Evolutionary conservation across 2,329 filamentous ascomycete genomes (phyloP).

Genomic region (Aspergillus neoniger): DNA sequence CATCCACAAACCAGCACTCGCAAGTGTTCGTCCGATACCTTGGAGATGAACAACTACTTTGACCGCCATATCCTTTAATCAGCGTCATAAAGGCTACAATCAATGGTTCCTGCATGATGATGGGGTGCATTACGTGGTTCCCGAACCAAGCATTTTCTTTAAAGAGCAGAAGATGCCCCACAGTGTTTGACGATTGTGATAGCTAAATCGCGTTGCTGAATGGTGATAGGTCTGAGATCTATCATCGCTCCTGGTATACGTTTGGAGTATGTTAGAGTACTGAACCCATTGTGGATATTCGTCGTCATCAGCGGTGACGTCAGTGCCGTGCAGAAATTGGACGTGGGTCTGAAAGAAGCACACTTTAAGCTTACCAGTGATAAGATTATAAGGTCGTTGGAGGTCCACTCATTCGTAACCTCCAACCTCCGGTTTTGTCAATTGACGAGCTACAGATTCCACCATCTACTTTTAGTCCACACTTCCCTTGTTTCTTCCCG

Average conservation of each 20-base stretch:
- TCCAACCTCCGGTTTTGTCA: not conserved
- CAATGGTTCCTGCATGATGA: not conserved
- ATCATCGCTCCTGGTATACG: not conserved
- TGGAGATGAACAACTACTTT: not conserved
- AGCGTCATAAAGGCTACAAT: not conserved
- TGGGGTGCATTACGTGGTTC: not conserved
- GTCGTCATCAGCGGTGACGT: conserved; percentile 1
- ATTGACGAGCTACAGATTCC: not conserved
- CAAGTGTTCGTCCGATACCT: not conserved
- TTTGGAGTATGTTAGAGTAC: not conserved
- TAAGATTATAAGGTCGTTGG: not conserved
- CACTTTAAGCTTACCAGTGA: conserved; percentile 6
- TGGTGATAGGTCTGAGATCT: not conserved
- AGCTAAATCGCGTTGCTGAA: not conserved
- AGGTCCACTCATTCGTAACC: not conserved
- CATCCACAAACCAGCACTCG: too few species aligned
- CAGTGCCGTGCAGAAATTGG: not conserved
- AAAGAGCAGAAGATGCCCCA: too few species aligned
- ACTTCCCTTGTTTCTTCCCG: not conserved
- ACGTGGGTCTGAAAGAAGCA: not conserved
- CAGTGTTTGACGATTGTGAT: not conserved
- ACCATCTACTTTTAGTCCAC: not conserved
- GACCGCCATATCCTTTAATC: not conserved
- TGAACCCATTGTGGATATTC: not conserved
- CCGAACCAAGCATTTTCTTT: too few species aligned